Evolutionary conservation across 2,329 filamentous ascomycete species (phyloP), one percentile per base, ranked within the genome.

Genomic region (Alternaria sp.): DNA sequence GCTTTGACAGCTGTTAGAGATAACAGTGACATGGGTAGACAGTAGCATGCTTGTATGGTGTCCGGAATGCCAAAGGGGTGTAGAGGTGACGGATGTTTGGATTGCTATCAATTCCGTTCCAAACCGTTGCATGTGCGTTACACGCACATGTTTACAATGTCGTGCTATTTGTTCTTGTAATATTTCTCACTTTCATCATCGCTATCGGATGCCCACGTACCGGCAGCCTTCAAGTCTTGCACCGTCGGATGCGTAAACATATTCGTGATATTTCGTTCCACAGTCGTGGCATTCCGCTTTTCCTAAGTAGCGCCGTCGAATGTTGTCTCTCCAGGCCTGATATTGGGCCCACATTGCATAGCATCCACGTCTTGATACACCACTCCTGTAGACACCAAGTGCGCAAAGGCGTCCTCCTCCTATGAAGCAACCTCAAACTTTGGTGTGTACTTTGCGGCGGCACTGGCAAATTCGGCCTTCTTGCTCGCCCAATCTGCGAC

Each of bases 391-490:
- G 37, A 30, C 12, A 26, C 37, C 23, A 45, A 18, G 28, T 44
- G 21, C 53, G 20, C 54, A 18, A 46, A n/a, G 12, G 33, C 33
- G 5, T 49, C 30, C 23, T 15, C 47, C 41, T 21, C 15, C 33
- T 37, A 62, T 63, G 65, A 75, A 23, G 70, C 64, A 28, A 74
- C 85, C 65, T 89, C 86, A 66, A 93, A 93, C 84, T 95, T 97
- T 33, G 94, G 87, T 69, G 88, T 90, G 81, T 96, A 98, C 83
- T 97, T 98, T 25, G 88, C 85, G 20, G 92, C 92, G 12, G 94
- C 94, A 73, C 89, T 89, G 79, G 97, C 93, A 77, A 98, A 98
- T 61, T 94, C 82, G n/a, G 86, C 87, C 79, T 89, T 93, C 89
- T 97, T 98, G 82, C 93, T 92, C 74, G 89, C 86, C 71, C 97